Evolutionary conservation across 768 basidiomycete species (phyloP), one percentile per base, ranked within the genome.

Genomic region (Trametes elegans): DNA sequence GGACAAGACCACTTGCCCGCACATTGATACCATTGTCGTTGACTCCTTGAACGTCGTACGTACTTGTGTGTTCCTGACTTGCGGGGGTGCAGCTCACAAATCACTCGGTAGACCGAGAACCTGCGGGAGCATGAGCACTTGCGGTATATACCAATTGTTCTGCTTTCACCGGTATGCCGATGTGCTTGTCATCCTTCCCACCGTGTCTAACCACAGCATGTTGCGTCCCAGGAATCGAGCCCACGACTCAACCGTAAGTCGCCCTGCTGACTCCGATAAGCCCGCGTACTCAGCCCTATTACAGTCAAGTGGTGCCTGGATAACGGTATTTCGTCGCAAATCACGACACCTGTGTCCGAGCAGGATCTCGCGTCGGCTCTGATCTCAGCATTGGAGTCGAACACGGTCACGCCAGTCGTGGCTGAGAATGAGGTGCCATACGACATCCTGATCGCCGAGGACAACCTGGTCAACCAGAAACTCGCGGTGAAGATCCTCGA

Each of bases 401-500:
- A 94, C 72, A 94, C 94, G 19, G 88, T 94, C 60, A 90, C 88
- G 57, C 90, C 92, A 0, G 88, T 92, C 8, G 83, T 89, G 9
- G 85, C 86, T 1, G 88, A 90, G 21, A 95, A 87, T 67, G 91
- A 96, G 62, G 80, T 90, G 23, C 80, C 85, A 3, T 93, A 93
- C 71, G 91, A 93, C 68, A 96, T 99, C 61, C 80, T 99, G 26
- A 82, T 99, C 14, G 97, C 97, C 0, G 97, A 99, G 69, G 97
- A 98, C 70, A 98, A 98, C 65, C 73, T 93, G 62, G 93, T 96
- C 49, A 94, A 95, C 70, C 93, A 95, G 77, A 96, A 96, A 70
- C 75, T 98, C 8, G 97, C 97, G 0, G 88, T 97, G 58, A 97
- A 96, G 77, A 91, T 98, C 57, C 75, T 99, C 13, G 96, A 98